Base-by-base conservation (phyloP, 2,329 filamentous ascomycete genomes). In the Calcarisporium arbuscula region DNA sequence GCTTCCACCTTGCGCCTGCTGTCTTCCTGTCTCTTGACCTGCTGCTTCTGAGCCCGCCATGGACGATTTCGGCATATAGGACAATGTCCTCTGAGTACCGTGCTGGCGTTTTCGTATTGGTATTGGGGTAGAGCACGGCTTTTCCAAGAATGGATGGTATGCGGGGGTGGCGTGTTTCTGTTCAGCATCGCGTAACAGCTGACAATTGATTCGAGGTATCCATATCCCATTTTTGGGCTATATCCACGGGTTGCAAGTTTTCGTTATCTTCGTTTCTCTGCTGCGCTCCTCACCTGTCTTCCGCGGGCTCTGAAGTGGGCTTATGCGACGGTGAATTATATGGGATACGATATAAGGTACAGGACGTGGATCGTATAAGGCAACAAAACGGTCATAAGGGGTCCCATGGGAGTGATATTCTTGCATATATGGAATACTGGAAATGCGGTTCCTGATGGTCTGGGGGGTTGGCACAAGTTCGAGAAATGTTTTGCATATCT, bases 191-290 rank as follows among this genome's bases (percentile, higher is more conserved):
- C n/a, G n/a, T n/a, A n/a, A n/a, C n/a, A n/a, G 3, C 21, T 14
- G n/a, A 29, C 18, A 6, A 41, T 54, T 15, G 50, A 16, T 3
- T 3, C 20, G 34, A 83, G 80, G 67, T 94, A 94, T 48, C 87
- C 88, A 1, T 95, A 95, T 57, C 88, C 89, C 2, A 71, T 95
- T 18, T 90, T 95, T 44, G 79, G 68, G 8, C 54, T 84, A 28
- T 62, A 94, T 27, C 70, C 67, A 32, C 82, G 77, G 0, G 53
- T 64, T 31, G 80, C 87, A 51, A 74, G 89, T 15, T 63, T 79
- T 8, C 60, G 74, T 1, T 64, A 94, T 8, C 94, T 94, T 47
- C 68, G 68, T 1, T 62, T 74, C 14, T 83, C 84, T 27, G 87
- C 85, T 1, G 51, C 72, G 2, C 58, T 85, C 12, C 89, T 94